Evolutionary conservation across 768 basidiomycete genomes (phyloP), one percentile per base, ranked within the genome.

Genomic region (Hypholoma sublateritium): DNA sequence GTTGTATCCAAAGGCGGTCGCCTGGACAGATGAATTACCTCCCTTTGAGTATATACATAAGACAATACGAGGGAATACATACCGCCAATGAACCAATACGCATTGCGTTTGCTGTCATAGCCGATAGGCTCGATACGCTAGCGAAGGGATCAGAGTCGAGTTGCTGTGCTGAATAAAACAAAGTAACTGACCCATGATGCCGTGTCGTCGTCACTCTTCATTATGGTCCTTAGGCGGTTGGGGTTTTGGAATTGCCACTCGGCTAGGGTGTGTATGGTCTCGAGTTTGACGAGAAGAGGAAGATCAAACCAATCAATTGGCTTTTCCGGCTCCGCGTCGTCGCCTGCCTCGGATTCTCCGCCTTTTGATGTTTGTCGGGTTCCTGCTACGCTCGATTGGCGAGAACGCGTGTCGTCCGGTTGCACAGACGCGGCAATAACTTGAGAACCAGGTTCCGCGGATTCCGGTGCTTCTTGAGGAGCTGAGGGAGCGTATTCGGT

Each of bases 171-270:
- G 19, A 35, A 25, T 17, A 13, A 32, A 53, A 51, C 53, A 53
- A 37, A 55, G 24, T 13, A 16, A 43, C 88, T 62, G 55, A 91
- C 93, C 93, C 93, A 95, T 32, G 80, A 73, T 22, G 87, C 89
- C 54, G 77, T 73, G 42, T 93, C 91, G 59, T 92, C 91, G 55
- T 92, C 91, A 50, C 76, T 81, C 65, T 84, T 88, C 90, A 93
- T 92, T 46, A 88, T 70, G 43, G 77, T 78, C 56, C 91, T 78
- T 19, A 94, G 64, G 53, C 88, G 80, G 51, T 79, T 77, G 4
- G 90, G 83, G 65, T 91, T 90, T 57, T 91, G 86, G 60, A 94
- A 93, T 64, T 92, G 90, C 93, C 93, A 95, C 71, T 95, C 93
- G 25, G 79, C 80, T 48, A 94, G 73, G 14, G 82, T 74, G 62